Base-by-base conservation (phyloP, 2,329 filamentous ascomycete species). In the Metarhizium humberi region DNA sequence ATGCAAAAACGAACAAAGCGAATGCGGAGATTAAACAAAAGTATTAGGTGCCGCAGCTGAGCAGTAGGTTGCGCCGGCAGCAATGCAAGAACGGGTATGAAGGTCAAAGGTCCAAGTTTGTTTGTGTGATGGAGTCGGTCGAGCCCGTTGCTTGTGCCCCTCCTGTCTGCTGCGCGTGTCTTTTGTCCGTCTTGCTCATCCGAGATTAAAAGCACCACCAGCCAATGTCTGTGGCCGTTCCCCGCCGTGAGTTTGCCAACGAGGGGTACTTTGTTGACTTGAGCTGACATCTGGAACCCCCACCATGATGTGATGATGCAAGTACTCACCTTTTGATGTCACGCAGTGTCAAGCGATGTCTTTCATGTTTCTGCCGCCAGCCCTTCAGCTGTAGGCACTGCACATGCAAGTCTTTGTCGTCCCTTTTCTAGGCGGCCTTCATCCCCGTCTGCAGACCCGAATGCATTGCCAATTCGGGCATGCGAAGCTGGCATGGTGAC, bases 221-320 rank as follows among this genome's bases (percentile, higher is more conserved):
- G 32, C 32, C 32, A 34, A 11, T 34, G 32, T 34, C 32, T 11
- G 32, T 11, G 7, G 32, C 6, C 7, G 32, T 34, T 34, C 32
- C 32, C 32, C 32, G 32, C 32, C 6, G 32, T 34, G 32, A 34
- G 10, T 34, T 34, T 34, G 10, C 7, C 10, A 11, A 34, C 7
- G 7, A 34, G 32, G 32, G 57, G 58, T 59, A 60, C 57, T 34
- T 59, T 50, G 40, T 11, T 16, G 54, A 10, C 49, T 48, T 46
- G 8, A 30, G 30, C 25, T 25, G 25, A 25, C 25, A 25, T 40
- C 36, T 40, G 10, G 36, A 40, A 10, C 14, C 36, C 14, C 36
- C 10, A 40, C 36, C 14, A 18, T 34, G 32, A 34, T 34, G 32
- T 34, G 32, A 34, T 34, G 32, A 34, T 34, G 32, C 32, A 34